Evolutionary conservation across 2,329 filamentous ascomycete species (phyloP).

Genomic region (Xylariales sp.): DNA sequence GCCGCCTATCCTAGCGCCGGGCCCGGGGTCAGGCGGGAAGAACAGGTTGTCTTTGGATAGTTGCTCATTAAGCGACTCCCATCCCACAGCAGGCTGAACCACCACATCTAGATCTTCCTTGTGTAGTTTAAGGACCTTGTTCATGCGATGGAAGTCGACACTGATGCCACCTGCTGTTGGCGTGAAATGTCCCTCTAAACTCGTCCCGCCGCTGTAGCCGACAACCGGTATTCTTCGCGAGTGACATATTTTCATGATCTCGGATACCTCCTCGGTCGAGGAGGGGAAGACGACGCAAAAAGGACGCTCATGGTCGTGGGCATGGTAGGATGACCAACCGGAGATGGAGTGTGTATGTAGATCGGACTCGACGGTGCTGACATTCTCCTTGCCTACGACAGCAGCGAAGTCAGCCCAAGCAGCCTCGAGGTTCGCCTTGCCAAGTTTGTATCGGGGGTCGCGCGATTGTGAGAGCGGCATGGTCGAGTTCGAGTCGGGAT

Average conservation of each 20-base stretch:
- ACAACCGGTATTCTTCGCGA: constrained; percentile 67
- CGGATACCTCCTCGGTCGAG: constrained; percentile 69
- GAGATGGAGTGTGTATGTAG: constrained; percentile 54
- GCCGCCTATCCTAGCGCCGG: constrained; percentile 79
- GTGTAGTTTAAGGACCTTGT: constrained; percentile 64
- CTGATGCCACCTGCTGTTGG: constrained; percentile 70
- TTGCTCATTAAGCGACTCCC: constrained; percentile 72
- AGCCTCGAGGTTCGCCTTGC: constrained; percentile 60
- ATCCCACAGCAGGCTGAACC: constrained; percentile 71
- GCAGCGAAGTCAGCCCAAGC: constrained; percentile 65
- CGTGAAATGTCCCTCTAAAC: constrained; percentile 73
- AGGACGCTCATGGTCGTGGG: constrained; percentile 43
- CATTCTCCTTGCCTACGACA: constrained; percentile 60
- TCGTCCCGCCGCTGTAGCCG: constrained; percentile 71
- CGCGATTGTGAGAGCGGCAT: constrained; percentile 48
- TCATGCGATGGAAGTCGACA: constrained; percentile 72
- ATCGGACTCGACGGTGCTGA: constrained; percentile 55
- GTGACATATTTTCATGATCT: constrained; percentile 73
- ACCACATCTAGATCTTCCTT: constrained; percentile 63
- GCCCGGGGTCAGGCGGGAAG: constrained; percentile 80
- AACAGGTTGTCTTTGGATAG: constrained; percentile 66
- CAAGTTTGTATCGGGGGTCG: constrained; percentile 52
- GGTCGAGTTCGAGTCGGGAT: constrained; percentile 51
- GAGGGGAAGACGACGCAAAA: constrained; percentile 68
- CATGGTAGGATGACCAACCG: constrained; percentile 58